Evolutionary conservation across 805 yeast species (phyloP).

Genomic region (Metschnikowia vanudenii): DNA sequence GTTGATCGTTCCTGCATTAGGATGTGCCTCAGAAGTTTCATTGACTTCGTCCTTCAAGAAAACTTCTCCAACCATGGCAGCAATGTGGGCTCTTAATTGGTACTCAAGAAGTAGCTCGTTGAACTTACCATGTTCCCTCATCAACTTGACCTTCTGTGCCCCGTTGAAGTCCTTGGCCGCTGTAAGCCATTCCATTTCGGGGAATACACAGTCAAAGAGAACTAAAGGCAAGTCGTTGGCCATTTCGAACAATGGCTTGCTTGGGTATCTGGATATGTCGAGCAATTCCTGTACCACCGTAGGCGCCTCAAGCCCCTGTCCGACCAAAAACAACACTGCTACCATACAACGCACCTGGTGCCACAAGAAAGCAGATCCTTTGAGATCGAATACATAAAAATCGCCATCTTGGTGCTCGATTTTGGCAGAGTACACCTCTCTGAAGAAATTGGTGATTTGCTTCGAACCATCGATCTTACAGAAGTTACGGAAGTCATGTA

Average conservation of each 20-base stretch:
- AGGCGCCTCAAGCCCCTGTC: conserved; percentile 70
- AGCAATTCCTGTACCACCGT: conserved; percentile 56
- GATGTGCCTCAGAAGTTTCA: conserved; percentile 5
- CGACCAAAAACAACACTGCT: conserved; percentile 76
- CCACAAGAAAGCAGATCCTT: conserved; percentile 93
- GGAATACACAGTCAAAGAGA: conserved; percentile 78
- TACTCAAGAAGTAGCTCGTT: conserved; percentile 55
- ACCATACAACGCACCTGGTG: conserved; percentile 97
- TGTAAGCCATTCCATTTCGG: conserved; percentile 65
- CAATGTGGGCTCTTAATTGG: conserved; percentile 54
- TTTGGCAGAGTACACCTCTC: conserved; percentile 56
- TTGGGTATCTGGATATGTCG: conserved; percentile 54
- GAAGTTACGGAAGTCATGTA: conserved; percentile 89
- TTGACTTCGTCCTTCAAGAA: conserved; percentile 8
- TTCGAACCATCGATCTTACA: conserved; percentile 94
- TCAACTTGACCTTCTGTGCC: conserved; percentile 29
- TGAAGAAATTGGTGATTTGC: conserved; percentile 75
- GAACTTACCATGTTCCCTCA: conserved; percentile 43
- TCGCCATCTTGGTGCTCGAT: conserved; percentile 45
- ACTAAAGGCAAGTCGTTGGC: conserved; percentile 88
- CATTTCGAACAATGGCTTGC: conserved; percentile 80
- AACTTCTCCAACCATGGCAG: conserved; percentile 46
- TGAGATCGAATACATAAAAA: conserved; percentile 67
- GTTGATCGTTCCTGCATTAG: conserved; percentile 42
- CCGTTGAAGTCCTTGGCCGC: conserved; percentile 29